Percentiles rank a stretch among this genome's conserved stretches.
These are phyloP conservation scores for Smallanthus sonchifolius DNA, from an alignment of 129 eudicot species.

Conservation along the genomic window DNA sequence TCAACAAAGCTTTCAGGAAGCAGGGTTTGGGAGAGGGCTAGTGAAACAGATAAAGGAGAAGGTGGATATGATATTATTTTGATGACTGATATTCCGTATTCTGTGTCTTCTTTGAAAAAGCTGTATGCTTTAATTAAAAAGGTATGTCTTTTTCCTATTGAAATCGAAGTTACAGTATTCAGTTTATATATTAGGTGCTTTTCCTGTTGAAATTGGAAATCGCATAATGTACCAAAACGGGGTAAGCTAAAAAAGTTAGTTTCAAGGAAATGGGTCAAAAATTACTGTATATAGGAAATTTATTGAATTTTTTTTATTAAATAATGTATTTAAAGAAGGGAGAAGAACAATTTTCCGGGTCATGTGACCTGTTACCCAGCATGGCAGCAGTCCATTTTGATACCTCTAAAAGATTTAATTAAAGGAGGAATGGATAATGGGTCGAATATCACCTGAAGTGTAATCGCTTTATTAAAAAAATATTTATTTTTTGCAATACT, in stretches of 20 bases:
- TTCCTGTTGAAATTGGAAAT: neutral
- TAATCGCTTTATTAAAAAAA: neutral
- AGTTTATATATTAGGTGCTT: neutral
- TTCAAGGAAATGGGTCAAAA: neutral
- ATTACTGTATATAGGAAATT: neutral
- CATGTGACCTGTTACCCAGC: too few species aligned
- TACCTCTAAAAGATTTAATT: neutral
- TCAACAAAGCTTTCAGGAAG: conserved; percentile 71
- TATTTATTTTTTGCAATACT: neutral
- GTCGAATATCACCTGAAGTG: neutral
- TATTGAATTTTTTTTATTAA: too few species aligned
- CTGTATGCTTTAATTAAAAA: conserved; percentile 58
- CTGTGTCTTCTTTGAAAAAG: conserved; percentile 59
- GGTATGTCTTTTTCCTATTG: conserved; percentile 31
- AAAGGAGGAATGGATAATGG: neutral
- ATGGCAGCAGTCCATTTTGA: neutral
- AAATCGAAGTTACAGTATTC: neutral
- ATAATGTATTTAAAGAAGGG: too few species aligned
- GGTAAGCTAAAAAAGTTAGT: neutral
- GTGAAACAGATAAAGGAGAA: conserved; percentile 45
- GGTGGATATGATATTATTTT: conserved; percentile 71
- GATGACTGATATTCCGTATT: conserved; percentile 65
- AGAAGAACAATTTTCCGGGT: neutral
- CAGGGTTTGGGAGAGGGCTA: conserved; percentile 76
- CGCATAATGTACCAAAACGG: neutral